These are phyloP conservation scores for Leavenworthia alabamica DNA, from an alignment of 345 rosid genomes.

Conservation along the genomic window DNA sequence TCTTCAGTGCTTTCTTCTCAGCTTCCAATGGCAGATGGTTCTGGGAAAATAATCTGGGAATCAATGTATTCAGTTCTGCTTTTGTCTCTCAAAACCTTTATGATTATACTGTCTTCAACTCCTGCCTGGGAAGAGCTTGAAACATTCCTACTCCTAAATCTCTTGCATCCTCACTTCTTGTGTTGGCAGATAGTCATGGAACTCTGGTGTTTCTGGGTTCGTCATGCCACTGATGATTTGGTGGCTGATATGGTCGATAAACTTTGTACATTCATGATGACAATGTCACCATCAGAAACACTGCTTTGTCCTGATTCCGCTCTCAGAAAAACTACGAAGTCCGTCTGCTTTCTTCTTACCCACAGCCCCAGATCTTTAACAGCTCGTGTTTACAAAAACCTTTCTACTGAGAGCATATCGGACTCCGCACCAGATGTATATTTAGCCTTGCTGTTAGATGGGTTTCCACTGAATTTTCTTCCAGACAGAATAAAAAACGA, in stretches of 20 bases:
- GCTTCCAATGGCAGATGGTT: conserved; percentile 30
- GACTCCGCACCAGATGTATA: conserved; percentile 43
- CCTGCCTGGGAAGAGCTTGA: conserved; percentile 58
- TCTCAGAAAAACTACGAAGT: conserved; percentile 60
- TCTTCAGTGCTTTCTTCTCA: too few species aligned
- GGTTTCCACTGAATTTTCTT: conserved; percentile 60
- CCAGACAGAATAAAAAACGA: conserved; percentile 41
- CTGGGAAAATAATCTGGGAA: conserved; percentile 62
- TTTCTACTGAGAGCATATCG: conserved; percentile 36
- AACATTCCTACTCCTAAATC: conserved; percentile 61
- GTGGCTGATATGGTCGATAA: conserved; percentile 41
- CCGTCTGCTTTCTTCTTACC: conserved; percentile 52
- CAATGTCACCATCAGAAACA: conserved; percentile 44
- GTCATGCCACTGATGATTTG: conserved; percentile 50
- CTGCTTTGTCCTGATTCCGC: conserved; percentile 48
- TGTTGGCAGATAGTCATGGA: conserved; percentile 78
- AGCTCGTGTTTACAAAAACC: conserved; percentile 44
- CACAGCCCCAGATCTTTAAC: conserved; percentile 46
- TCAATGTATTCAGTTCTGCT: conserved; percentile 53
- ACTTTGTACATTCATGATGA: conserved; percentile 49
- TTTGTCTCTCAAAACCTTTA: conserved; percentile 63
- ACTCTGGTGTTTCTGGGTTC: conserved; percentile 74
- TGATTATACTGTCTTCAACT: conserved; percentile 55
- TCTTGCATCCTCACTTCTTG: conserved; percentile 71
- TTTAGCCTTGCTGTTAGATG: conserved; percentile 65